phyloP scores from a whole-genome alignment of 2,329 filamentous ascomycete species.

The Paecilomyces variotii region DNA sequence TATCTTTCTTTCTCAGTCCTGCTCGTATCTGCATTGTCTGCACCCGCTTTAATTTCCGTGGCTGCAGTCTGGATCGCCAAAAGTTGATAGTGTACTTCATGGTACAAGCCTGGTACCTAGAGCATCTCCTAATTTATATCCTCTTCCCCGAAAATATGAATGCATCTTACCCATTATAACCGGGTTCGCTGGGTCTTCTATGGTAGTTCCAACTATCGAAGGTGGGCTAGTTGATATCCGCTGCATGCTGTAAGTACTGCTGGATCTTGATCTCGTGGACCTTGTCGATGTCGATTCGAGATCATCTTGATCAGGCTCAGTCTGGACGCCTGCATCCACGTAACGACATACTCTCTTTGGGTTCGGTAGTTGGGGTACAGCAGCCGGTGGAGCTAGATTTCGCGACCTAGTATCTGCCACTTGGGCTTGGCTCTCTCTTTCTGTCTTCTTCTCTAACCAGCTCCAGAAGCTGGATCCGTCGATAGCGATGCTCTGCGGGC shows the following conservation, averaged over 20 bases:
- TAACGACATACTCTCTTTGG: background rate
- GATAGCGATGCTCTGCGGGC: conserved; percentile 5
- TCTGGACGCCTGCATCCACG: background rate
- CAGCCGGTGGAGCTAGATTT: background rate
- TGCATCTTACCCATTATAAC: background rate
- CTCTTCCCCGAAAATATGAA: background rate
- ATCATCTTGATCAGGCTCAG: background rate
- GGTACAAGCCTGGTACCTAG: background rate
- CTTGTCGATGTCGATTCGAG: background rate
- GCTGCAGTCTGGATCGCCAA: background rate
- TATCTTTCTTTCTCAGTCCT: too few species aligned
- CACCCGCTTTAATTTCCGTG: background rate
- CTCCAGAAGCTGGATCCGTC: background rate
- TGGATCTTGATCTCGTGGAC: background rate
- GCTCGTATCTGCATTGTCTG: too few species aligned
- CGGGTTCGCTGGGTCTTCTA: background rate
- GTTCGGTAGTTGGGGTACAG: background rate
- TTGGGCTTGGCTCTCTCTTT: background rate
- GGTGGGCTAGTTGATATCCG: background rate
- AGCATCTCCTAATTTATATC: background rate
- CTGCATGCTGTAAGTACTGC: background rate
- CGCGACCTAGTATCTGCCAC: background rate
- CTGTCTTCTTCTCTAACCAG: background rate
- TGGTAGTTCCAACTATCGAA: background rate
- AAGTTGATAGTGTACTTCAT: background rate